phyloP scores from a whole-genome alignment of 2,329 filamentous ascomycete species.

The Aspergillus ustus region DNA sequence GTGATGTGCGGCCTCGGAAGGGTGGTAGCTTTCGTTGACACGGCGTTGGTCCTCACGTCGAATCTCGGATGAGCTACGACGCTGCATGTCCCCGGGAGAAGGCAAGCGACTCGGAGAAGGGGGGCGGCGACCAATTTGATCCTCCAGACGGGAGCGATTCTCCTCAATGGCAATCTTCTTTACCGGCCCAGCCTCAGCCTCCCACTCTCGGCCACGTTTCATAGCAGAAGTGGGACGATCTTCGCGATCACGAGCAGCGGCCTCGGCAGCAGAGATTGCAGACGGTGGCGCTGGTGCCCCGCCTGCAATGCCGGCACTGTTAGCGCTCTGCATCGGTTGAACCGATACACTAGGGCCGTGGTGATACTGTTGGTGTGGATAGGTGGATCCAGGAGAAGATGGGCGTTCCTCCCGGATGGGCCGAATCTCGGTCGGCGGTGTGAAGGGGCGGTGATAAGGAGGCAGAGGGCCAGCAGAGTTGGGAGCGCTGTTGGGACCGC shows the following conservation, averaged over 20 bases:
- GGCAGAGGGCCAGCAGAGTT: constrained; percentile 63
- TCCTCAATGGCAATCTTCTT: constrained; percentile 93
- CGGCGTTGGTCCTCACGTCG: constrained; percentile 72
- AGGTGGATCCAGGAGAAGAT: constrained; percentile 87
- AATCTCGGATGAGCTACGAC: constrained; percentile 76
- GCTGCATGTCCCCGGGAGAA: constrained; percentile 70
- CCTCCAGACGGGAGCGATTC: constrained; percentile 81
- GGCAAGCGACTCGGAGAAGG: constrained; percentile 62
- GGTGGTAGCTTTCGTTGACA: constrained; percentile 79
- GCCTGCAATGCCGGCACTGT: constrained; percentile 64
- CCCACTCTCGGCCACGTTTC: constrained; percentile 92
- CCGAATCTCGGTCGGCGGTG: constrained; percentile 81
- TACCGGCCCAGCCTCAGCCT: constrained; percentile 69
- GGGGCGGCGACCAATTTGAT: constrained; percentile 76
- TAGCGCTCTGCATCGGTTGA: constrained; percentile 38
- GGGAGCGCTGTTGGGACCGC: constrained; percentile 61
- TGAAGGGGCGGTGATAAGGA: constrained; percentile 74
- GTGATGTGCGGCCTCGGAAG: constrained; percentile 90
- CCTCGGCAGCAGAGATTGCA: constrained; percentile 70
- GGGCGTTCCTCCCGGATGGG: constrained; percentile 82
- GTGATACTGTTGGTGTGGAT: constrained; percentile 79
- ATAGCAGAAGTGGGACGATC: constrained; percentile 76
- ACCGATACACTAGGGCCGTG: constrained; percentile 69
- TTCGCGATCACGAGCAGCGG: constrained; percentile 68
- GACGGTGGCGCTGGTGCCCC: constrained; percentile 71